Percentiles rank a stretch among this genome's conserved stretches.
Conservation (phyloP, 257 asterid species). For the Asclepias syriaca region DNA sequence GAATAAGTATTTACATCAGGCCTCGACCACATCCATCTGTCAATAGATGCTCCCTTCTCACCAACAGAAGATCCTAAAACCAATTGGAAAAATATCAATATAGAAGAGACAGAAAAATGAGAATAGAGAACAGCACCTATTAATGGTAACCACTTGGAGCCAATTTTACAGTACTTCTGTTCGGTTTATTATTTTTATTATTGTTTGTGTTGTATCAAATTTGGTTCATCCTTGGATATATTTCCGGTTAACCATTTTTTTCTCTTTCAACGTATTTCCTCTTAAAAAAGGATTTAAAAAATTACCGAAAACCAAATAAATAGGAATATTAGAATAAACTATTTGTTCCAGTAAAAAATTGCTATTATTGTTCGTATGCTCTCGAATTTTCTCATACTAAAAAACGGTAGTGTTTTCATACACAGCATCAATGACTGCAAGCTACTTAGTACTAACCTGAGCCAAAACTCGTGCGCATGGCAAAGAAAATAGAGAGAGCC, state of each 20-base stretch:
- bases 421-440: background rate
- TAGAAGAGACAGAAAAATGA: background rate
- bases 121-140: background rate
- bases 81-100: background rate
- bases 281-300: background rate
- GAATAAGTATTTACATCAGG: constrained; percentile 71
- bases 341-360: background rate
- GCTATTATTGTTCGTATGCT: background rate
- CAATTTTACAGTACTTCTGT: background rate
- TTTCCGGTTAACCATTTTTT: background rate
- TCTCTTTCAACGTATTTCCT: background rate
- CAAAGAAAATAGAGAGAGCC: constrained; percentile 79
- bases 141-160: background rate
- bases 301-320: too few species aligned
- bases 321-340: too few species aligned
- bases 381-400: background rate
- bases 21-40: constrained; percentile 90
- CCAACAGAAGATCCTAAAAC: constrained; percentile 34
- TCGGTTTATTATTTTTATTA: too few species aligned
- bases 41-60: constrained; percentile 35
- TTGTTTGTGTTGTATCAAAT: too few species aligned
- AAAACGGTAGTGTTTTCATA: background rate
- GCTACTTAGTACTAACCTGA: constrained; percentile 34
- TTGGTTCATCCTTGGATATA: background rate
- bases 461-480: constrained; percentile 76